A percentile compares a stretch with the other conserved stretches of the same genome.
phyloP scores from a whole-genome alignment of 2,329 filamentous ascomycete genomes.

The Septoria linicola region DNA sequence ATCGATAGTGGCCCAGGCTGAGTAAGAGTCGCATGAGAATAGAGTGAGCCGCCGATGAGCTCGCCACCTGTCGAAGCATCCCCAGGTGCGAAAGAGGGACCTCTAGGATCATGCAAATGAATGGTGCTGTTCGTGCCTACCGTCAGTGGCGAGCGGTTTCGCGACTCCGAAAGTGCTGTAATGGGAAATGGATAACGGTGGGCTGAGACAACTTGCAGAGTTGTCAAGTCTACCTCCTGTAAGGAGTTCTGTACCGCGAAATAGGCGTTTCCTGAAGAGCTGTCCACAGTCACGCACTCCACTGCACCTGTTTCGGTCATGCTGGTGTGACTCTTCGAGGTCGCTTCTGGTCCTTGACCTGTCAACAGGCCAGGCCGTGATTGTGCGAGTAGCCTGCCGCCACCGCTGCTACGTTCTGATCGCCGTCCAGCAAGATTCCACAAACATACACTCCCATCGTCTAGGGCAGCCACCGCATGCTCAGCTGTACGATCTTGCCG shows the following conservation, averaged over 20 bases:
- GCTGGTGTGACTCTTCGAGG: conserved; percentile 51
- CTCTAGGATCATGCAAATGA: conserved; percentile 76
- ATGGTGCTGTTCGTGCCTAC: conserved; percentile 80
- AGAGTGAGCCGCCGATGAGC: conserved; percentile 40
- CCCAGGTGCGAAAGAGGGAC: conserved; percentile 29
- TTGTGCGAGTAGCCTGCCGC: conserved; percentile 62
- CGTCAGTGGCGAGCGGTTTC: conserved; percentile 69
- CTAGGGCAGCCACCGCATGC: conserved; percentile 72
- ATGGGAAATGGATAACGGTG: conserved; percentile 78
- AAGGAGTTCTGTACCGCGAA: conserved; percentile 76
- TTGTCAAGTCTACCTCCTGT: conserved; percentile 77
- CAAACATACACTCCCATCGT: conserved; percentile 82
- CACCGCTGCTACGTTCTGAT: conserved; percentile 20
- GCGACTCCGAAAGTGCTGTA: conserved; percentile 72
- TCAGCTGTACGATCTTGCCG: conserved; percentile 54
- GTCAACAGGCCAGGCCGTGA: conserved; percentile 69
- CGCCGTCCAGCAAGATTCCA: conserved; percentile 61
- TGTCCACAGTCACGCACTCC: conserved; percentile 81
- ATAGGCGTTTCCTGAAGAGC: conserved; percentile 65
- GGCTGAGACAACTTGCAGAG: conserved; percentile 66
- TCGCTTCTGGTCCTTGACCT: conserved; percentile 50
- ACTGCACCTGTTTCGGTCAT: conserved; percentile 71
- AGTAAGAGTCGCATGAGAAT: conserved; percentile 67
- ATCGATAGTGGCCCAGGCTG: conserved; percentile 82
- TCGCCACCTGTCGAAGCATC: conserved; percentile 21